phyloP scores from a whole-genome alignment of 495 filamentous ascomycete genomes.

The Astrothelium subdiscretum region DNA sequence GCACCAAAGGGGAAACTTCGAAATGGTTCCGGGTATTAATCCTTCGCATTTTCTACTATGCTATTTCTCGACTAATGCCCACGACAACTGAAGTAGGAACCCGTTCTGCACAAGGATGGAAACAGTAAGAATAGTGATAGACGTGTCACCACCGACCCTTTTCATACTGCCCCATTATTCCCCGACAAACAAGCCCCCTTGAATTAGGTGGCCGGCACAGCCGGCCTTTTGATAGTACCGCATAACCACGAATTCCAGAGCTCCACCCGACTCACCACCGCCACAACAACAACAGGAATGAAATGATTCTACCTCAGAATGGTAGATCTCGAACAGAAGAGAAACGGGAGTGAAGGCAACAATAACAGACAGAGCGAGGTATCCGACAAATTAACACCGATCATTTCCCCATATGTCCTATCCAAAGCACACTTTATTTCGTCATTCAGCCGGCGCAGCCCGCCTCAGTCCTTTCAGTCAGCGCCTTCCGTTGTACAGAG shows the following conservation, averaged over 20 bases:
- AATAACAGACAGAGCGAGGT: neutral
- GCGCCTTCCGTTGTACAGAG: conserved; percentile 1
- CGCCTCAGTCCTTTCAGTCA: neutral
- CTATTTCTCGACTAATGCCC: neutral
- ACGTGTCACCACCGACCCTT: neutral
- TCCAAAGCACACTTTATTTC: neutral
- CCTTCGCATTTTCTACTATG: neutral
- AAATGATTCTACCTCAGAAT: no score
- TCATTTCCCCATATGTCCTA: neutral
- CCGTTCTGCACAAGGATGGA: neutral
- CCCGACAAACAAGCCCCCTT: neutral
- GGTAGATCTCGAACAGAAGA: neutral
- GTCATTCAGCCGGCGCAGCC: neutral
- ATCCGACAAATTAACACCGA: conserved; percentile 2
- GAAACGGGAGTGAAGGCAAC: neutral
- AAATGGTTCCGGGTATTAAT: neutral
- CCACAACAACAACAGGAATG: neutral
- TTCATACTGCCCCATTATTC: neutral
- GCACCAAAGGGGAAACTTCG: no score
- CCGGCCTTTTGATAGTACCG: neutral
- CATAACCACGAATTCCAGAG: neutral
- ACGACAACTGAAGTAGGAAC: neutral
- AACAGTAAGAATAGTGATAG: neutral
- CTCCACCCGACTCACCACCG: no score
- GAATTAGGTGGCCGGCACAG: neutral